Evolutionary conservation across 345 rosid genomes (phyloP).

Genomic region (Brassica nigra): DNA sequence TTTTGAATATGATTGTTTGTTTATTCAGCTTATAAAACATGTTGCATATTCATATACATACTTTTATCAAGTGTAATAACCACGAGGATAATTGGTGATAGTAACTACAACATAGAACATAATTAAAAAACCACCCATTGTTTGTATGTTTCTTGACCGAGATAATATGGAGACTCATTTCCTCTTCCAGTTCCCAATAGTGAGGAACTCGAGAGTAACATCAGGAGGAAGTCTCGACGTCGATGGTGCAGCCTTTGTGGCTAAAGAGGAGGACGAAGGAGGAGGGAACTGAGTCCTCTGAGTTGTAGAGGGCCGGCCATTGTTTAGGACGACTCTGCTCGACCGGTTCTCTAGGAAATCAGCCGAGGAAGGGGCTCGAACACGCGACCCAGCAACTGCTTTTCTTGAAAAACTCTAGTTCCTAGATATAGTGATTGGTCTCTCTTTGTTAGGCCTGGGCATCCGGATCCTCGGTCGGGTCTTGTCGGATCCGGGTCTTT

Average conservation of each 20-base stretch:
- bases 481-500: no score
- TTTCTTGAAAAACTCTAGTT: constrained; percentile 69
- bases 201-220: constrained; percentile 71
- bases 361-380: constrained; percentile 70
- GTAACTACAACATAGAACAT: not conserved
- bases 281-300: constrained; percentile 75
- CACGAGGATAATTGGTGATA: not conserved
- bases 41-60: not conserved
- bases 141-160: constrained; percentile 6
- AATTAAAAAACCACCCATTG: not conserved
- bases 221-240: constrained; percentile 54
- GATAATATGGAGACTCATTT: constrained; percentile 11
- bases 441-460: constrained; percentile 52
- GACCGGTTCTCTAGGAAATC: constrained; percentile 67
- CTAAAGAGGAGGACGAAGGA: constrained; percentile 55
- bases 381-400: constrained; percentile 56
- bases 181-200: constrained; percentile 53
- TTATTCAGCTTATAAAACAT: not conserved
- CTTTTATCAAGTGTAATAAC: not conserved
- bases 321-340: constrained; percentile 60
- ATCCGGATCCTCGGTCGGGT: no score
- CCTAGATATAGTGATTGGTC: constrained; percentile 59
- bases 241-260: constrained; percentile 47
- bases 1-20: not conserved
- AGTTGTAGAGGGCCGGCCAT: constrained; percentile 61